Evolutionary conservation across 1,139 yeast species (phyloP), one percentile per base, ranked within the genome.

Genomic region (Zygoascus meyerae): DNA sequence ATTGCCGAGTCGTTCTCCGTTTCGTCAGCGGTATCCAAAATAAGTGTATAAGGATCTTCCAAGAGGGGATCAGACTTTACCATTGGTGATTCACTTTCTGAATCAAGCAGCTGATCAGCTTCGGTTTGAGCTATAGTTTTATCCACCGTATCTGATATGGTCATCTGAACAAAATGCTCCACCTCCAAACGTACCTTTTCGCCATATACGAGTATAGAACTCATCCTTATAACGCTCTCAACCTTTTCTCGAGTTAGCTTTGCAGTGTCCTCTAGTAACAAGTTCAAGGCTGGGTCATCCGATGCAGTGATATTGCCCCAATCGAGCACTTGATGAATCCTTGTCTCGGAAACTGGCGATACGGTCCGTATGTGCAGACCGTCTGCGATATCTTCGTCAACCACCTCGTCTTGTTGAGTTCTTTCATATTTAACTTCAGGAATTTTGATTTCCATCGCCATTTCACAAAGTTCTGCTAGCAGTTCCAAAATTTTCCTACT

Each of bases 141-240:
- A 21, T 67, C 66, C 10, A 86, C 76, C 0, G 95, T 83, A 37
- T 79, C 79, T 17, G 76, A 71, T 2, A 92, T 86, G 0, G 86
- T 73, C 38, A 71, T 67, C 34, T 86, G 67, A 2, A 90, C 95
- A 59, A 81, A 70, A 15, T 66, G 72, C 59, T 90, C 95, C 7
- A 90, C 87, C 63, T 92, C 97, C 40, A 75, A 77, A 52, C 87
- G 85, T 41, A 92, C 79, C 56, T 81, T 81, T 53, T 84, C 84
- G n/a, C 86, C 79, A 60, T 85, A 89, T 49, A 83, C 80, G 48
- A 86, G 70, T 2, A 90, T 78, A 50, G 92, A 85, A 26, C 86
- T 83, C 53, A 86, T 71, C 55, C 97, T 71, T 15, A 81, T 70
- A n/a, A 89, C 74, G 0, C 87, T 76, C 46, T 83, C 89, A 2